Evolutionary conservation across 345 rosid species (phyloP).

Genomic region (Lepidium didymum): DNA sequence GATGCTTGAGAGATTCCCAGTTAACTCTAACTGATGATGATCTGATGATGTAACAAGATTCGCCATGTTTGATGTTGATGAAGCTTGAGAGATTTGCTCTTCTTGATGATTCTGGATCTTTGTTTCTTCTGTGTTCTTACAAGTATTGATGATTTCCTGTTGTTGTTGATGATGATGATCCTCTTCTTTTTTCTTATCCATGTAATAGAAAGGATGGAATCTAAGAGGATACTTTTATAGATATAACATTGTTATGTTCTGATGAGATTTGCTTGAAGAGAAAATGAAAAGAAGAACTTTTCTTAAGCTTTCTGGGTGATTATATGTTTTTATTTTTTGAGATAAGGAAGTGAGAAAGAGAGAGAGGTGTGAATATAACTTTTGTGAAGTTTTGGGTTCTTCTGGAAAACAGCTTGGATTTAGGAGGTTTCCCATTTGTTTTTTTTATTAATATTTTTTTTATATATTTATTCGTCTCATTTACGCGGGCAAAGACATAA

Average conservation of each 20-base stretch:
- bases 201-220: constrained; percentile 11
- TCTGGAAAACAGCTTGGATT: constrained; percentile 63
- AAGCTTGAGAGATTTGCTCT: constrained; percentile 13
- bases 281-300: constrained; percentile 16
- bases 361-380: constrained; percentile 45
- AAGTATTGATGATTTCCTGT: neutral
- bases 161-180: constrained; percentile 12
- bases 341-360: constrained; percentile 26
- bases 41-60: constrained; percentile 33
- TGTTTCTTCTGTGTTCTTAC: neutral
- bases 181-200: constrained; percentile 13
- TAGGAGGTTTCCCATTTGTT: constrained; percentile 48
- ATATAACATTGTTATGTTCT: constrained; percentile 18
- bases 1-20: constrained; percentile 37
- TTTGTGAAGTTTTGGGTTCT: constrained; percentile 27
- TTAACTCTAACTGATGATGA: constrained; percentile 36
- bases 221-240: constrained; percentile 22
- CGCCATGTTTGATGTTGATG: constrained; percentile 32
- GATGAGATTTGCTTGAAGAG: constrained; percentile 11
- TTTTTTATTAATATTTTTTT: neutral
- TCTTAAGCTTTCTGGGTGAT: constrained; percentile 21
- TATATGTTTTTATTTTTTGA: constrained; percentile 11
- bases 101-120: constrained; percentile 18
- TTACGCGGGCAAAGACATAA: constrained; percentile 24
- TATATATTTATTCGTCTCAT: neutral